These are phyloP conservation scores for Casuarina cunninghamiana DNA, from an alignment of 306 rosid genomes.

Conservation along the genomic window DNA sequence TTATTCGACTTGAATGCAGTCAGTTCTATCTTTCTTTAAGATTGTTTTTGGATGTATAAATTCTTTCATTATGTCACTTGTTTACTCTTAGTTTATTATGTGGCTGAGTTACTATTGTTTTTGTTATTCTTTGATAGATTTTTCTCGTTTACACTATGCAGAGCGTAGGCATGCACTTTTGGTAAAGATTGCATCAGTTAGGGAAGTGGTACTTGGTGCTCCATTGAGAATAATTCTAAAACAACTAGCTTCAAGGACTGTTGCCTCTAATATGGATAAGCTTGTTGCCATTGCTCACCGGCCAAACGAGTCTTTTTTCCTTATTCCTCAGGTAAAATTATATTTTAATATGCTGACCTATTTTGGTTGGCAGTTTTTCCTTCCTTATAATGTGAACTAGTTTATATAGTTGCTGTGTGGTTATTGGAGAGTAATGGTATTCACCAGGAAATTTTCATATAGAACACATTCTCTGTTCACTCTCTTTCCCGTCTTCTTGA, in stretches of 20 bases:
- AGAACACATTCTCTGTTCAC: not conserved
- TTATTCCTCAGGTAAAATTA: constrained; percentile 66
- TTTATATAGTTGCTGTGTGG: not conserved
- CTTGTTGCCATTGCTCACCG: constrained; percentile 93
- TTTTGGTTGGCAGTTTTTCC: not conserved
- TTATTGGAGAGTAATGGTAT: constrained; percentile 4
- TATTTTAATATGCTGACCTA: constrained; percentile 11
- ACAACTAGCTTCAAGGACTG: constrained; percentile 60
- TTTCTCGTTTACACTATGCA: constrained; percentile 45
- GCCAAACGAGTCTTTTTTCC: constrained; percentile 79
- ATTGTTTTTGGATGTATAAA: not conserved
- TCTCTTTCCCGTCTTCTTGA: not conserved
- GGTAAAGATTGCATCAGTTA: constrained; percentile 85
- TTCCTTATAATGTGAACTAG: constrained; percentile 11
- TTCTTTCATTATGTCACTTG: not conserved
- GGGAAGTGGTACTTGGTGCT: constrained; percentile 96
- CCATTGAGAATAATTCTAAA: constrained; percentile 76
- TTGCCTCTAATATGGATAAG: constrained; percentile 47
- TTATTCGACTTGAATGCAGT: not conserved
- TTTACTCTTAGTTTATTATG: not conserved
- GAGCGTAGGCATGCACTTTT: constrained; percentile 68
- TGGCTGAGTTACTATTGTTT: constrained; percentile 12
- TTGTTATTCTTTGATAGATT: constrained; percentile 23
- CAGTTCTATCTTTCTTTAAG: not conserved
- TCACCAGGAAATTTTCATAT: not conserved